Evolutionary conservation across 208 protist species (phyloP).

Genomic region (Novymonas esmeraldas): DNA sequence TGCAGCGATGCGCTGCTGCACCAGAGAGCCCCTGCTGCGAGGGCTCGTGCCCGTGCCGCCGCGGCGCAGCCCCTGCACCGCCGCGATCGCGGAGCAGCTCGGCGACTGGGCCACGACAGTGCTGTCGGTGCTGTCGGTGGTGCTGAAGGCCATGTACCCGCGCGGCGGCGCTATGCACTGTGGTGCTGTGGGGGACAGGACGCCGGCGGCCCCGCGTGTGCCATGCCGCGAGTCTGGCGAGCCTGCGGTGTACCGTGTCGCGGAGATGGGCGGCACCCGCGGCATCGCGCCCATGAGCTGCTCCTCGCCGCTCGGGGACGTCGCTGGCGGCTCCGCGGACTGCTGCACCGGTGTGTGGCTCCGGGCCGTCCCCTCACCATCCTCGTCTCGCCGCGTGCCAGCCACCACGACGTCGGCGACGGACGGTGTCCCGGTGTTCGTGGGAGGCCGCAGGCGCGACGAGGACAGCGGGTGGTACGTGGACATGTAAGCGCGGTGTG

Average conservation of each 20-base stretch:
- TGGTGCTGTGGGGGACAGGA: too few relatives aligned
- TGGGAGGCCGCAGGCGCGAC: not conserved
- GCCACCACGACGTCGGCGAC: too few relatives aligned
- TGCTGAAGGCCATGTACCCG: not conserved
- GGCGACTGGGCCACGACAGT: not conserved
- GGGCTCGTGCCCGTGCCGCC: not conserved
- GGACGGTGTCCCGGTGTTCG: not conserved
- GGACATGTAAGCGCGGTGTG: too few relatives aligned
- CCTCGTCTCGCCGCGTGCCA: not conserved
- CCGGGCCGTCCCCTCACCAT: not conserved
- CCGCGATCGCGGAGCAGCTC: not conserved
- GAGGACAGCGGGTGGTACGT: not conserved
- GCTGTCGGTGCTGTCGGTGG: conserved; percentile 4
- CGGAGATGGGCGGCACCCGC: not conserved
- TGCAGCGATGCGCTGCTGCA: not conserved
- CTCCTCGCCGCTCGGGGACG: not conserved
- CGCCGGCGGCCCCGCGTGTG: too few relatives aligned
- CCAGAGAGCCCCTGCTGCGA: too few relatives aligned
- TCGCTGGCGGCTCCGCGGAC: not conserved
- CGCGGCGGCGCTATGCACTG: not conserved
- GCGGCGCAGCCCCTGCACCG: not conserved
- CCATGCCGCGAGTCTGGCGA: not conserved
- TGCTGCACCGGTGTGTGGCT: not conserved
- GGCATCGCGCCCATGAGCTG: not conserved
- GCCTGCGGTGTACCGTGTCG: not conserved